A percentile compares a stretch with the other conserved stretches of the same genome.
Evolutionary conservation across 1,139 yeast genomes (phyloP).

Genomic region (Kluyveromyces marxianus): DNA sequence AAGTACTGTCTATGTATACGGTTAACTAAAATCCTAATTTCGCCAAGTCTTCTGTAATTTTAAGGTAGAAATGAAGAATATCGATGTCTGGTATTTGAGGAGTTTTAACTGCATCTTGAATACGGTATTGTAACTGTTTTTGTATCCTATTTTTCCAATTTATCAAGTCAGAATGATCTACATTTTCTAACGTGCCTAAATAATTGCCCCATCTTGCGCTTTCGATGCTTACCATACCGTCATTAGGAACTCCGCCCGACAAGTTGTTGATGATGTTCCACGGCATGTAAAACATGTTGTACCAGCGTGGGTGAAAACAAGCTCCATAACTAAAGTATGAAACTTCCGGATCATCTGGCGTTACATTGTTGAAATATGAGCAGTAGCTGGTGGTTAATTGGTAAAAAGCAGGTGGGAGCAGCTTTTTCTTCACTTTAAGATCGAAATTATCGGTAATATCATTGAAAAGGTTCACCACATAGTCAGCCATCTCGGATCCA

Average conservation of each 20-base stretch:
- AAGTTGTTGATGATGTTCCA: conserved; percentile 49
- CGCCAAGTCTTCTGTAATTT: conserved; percentile 64
- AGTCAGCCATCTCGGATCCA: conserved; percentile 82
- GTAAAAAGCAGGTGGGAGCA: conserved; percentile 42
- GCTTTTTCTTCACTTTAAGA: conserved; percentile 7
- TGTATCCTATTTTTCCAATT: conserved; percentile 68
- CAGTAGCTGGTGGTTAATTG: conserved; percentile 56
- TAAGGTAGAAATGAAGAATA: conserved; percentile 68
- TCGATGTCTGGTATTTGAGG: conserved; percentile 44
- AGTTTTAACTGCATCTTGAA: conserved; percentile 9
- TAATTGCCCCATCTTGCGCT: conserved; percentile 83
- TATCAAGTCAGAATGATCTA: conserved; percentile 79
- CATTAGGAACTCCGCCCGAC: conserved; percentile 52
- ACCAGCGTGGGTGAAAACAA: conserved; percentile 53
- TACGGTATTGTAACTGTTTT: conserved; percentile 25
- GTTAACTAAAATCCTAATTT: conserved; percentile 45
- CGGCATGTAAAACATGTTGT: conserved; percentile 52
- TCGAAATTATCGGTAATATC: conserved; percentile 12
- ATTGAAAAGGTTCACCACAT: conserved; percentile 37
- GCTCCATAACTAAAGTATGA: conserved; percentile 83
- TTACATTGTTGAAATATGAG: conserved; percentile 44
- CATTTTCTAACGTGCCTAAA: conserved; percentile 66
- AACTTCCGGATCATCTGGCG: conserved; percentile 53
- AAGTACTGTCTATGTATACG: too few species aligned
- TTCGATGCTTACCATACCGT: conserved; percentile 75